phyloP scores from a whole-genome alignment of 345 rosid species.

The Xanthoceras sorbifolium region DNA sequence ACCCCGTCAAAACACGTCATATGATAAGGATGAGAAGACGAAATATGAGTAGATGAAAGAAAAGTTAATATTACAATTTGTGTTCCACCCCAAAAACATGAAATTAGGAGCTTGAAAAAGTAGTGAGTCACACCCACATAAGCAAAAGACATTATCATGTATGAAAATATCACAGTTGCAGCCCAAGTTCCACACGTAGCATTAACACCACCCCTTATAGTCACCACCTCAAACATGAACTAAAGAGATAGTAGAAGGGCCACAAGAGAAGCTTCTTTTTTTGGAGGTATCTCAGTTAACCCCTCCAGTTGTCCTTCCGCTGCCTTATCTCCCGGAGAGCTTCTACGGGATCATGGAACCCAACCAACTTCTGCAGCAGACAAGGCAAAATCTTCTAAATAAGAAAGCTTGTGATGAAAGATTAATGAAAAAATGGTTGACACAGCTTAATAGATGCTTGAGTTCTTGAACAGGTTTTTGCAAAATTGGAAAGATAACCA shows the following conservation, averaged over 20 bases:
- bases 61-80: no score
- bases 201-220: no score
- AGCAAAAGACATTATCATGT: neutral
- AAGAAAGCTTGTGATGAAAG: neutral
- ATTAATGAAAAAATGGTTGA: neutral
- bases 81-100: neutral
- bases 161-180: neutral
- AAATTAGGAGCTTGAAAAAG: neutral
- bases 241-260: neutral
- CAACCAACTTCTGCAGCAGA: conserved; percentile 55
- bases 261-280: neutral
- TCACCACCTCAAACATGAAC: no score
- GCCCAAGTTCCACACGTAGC: neutral
- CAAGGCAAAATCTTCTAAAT: neutral
- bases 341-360: conserved; percentile 64
- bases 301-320: conserved; percentile 78
- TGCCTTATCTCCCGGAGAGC: conserved; percentile 61
- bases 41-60: no score
- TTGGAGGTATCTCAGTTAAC: conserved; percentile 33
- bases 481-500: neutral
- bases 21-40: no score
- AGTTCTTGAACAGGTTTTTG: no score
- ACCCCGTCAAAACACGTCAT: no score
- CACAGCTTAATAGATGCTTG: neutral
- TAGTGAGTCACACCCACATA: neutral